Base-by-base conservation (phyloP, 805 yeast species). In the Pichia paraexigua region DNA sequence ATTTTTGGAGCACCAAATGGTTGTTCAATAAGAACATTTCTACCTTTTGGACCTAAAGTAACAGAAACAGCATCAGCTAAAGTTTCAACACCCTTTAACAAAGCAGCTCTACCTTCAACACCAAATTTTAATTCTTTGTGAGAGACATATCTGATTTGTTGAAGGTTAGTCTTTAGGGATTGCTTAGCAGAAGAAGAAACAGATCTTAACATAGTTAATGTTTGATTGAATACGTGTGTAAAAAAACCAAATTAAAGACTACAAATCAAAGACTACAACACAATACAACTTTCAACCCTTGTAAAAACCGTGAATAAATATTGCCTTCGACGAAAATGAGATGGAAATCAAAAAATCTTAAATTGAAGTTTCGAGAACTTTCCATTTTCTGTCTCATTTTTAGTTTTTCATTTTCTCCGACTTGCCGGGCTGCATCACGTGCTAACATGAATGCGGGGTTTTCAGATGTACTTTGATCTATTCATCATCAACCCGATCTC, bases 61-160 rank as follows among this genome's bases (percentile, higher is more conserved):
- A 95, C 95, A 39, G 96, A 83, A 47, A 92, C 99, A 22, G 99
- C 98, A 65, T 88, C 91, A 47, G 97, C 97, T 61, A 92, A 80
- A 48, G 89, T 84, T 66, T 90, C 94, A 51, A 95, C 98, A 72
- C 99, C 99, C 66, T 80, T 86, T 61, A 94, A 75, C 20, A 92
- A 75, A 42, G 98, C 89, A 47, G 97, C 96, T 71, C 99, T 83
- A 61, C 97, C 98, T 68, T 91, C 97, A 56, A 92, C 96, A 55
- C 98, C 97, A 67, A 94, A 94, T 73, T 87, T 89, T 67, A 92
- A 79, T 69, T 92, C 97, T 74, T 94, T 94, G 81, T 91, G 96
- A 60, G 83, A 72, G 61, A 72, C 71, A 60, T 66, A 60, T 69
- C 83, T 80, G 22, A 49, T 24, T 49, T 49, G 52, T 45, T 45